Conservation (phyloP, 345 rosid genomes). For the Camelina laxa region DNA sequence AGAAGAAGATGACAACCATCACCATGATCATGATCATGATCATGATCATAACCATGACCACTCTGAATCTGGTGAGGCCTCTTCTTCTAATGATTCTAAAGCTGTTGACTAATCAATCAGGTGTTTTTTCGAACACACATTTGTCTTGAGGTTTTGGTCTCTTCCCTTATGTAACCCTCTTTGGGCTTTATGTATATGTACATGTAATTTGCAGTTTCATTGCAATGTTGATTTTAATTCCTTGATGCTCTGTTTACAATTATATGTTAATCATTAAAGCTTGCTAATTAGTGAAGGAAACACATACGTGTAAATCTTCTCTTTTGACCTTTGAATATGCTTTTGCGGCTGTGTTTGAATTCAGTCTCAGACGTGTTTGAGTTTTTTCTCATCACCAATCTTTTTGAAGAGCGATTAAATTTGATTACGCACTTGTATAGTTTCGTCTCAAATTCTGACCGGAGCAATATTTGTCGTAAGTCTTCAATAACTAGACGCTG, state of each 20-base stretch:
- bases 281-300: neutral
- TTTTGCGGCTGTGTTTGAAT: neutral
- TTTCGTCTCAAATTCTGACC: neutral
- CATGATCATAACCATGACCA: slow-evolving; percentile 36
- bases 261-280: neutral
- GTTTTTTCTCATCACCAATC: neutral
- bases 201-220: slow-evolving; percentile 37
- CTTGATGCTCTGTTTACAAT: slow-evolving; percentile 9
- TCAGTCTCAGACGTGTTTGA: neutral
- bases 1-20: slow-evolving; percentile 56
- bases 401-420: neutral
- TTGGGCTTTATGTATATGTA: slow-evolving; percentile 28
- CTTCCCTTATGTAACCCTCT: neutral
- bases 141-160: slow-evolving; percentile 18
- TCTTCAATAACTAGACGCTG: neutral
- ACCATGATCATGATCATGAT: slow-evolving; percentile 43
- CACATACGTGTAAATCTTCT: neutral
- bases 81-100: slow-evolving; percentile 42
- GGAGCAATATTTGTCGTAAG: neutral
- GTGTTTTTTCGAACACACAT: neutral
- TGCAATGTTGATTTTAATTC: slow-evolving; percentile 16
- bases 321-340: neutral
- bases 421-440: neutral
- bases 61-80: slow-evolving; percentile 37
- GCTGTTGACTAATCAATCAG: slow-evolving; percentile 27